Evolutionary conservation across 371 early-diverging fungal genomes (phyloP).

Genomic region (Zychaea mexicana): DNA sequence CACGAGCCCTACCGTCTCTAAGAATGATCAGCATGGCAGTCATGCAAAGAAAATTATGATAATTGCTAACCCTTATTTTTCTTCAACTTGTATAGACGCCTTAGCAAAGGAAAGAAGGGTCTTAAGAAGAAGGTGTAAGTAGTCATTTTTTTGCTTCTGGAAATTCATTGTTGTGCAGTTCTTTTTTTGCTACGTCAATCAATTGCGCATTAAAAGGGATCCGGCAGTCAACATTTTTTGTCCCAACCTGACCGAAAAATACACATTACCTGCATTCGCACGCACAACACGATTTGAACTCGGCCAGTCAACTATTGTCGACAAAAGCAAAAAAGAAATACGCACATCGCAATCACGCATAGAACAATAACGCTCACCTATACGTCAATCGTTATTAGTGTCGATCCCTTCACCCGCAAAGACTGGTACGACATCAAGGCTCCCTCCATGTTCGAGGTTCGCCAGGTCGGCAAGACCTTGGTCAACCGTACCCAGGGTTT

Average conservation of each 20-base stretch:
- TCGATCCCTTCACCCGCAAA: slow-evolving; percentile 98
- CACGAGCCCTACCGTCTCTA: neutral
- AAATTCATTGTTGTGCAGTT: neutral
- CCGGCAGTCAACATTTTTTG: too few relatives aligned
- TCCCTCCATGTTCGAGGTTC: slow-evolving; percentile 93
- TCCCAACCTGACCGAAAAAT: too few relatives aligned
- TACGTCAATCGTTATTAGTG: slow-evolving; percentile 44
- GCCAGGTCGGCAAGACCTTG: slow-evolving; percentile 97
- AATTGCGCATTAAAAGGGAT: too few relatives aligned
- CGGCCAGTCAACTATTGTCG: neutral
- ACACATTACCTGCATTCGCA: too few relatives aligned
- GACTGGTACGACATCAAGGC: slow-evolving; percentile 99
- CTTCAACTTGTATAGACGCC: slow-evolving; percentile 47
- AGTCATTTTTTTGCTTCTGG: neutral
- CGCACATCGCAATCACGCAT: neutral
- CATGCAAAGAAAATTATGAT: neutral
- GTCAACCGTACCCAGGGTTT: slow-evolving; percentile 99
- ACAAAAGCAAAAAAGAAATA: neutral
- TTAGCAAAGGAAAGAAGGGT: slow-evolving; percentile 58
- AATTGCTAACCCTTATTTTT: slow-evolving; percentile 8
- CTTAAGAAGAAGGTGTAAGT: slow-evolving; percentile 75
- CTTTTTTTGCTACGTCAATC: too few relatives aligned
- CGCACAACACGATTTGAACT: too few relatives aligned
- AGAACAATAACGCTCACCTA: too few relatives aligned
- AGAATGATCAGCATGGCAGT: neutral